Conservation (phyloP, 2,329 filamentous ascomycete genomes). For the Raffaelea albimanens region DNA sequence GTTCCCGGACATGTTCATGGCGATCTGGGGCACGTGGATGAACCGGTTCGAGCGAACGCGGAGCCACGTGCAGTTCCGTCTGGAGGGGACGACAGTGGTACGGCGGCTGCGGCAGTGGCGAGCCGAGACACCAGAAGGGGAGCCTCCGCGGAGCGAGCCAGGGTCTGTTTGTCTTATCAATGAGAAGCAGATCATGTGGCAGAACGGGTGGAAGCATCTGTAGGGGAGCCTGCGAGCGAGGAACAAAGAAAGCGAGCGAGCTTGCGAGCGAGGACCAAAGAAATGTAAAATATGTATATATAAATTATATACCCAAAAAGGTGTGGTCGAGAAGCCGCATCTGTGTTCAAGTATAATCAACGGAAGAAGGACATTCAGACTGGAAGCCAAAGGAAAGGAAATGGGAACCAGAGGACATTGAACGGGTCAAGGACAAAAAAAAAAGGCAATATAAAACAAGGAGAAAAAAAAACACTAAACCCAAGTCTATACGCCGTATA, state of each 20-base stretch:
- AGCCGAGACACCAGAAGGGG: constrained; percentile 21
- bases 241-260: too few species aligned
- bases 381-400: too few species aligned
- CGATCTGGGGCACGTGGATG: constrained; percentile 47
- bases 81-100: constrained; percentile 28
- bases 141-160: constrained; percentile 25
- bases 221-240: too few species aligned
- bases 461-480: background rate
- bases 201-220: constrained; percentile 49
- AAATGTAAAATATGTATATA: background rate
- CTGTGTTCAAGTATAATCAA: too few species aligned
- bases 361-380: too few species aligned
- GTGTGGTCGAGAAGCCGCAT: too few species aligned
- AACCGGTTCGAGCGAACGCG: constrained; percentile 43
- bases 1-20: constrained; percentile 39
- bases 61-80: constrained; percentile 24
- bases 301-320: too few species aligned
- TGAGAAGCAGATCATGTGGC: constrained; percentile 50
- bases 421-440: background rate
- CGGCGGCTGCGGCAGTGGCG: constrained; percentile 31
- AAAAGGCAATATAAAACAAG: background rate
- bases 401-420: background rate
- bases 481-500: background rate
- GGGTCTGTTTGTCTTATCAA: constrained; percentile 45
- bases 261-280: background rate